Percentiles rank a stretch among this genome's conserved stretches.
Conservation (phyloP, 495 filamentous ascomycete genomes). For the Penicillium antarcticum region DNA sequence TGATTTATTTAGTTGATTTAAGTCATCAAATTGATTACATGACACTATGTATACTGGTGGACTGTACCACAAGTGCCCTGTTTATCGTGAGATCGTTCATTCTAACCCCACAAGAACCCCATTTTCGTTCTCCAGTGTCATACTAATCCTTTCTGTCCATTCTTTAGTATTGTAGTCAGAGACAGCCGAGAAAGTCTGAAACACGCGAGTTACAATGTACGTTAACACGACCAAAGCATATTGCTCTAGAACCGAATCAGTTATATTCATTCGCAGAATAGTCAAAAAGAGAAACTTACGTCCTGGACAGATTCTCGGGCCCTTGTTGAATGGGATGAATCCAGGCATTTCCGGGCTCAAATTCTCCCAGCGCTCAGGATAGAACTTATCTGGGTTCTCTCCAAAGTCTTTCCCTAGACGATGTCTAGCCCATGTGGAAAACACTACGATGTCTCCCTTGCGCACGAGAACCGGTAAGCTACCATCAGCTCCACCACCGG, state of each 20-base stretch:
- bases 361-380: conserved; percentile 17
- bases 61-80: no score
- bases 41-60: no score
- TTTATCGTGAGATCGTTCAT: background rate
- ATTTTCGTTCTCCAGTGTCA: conserved; percentile 20
- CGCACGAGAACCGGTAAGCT: conserved; percentile 2
- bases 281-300: conserved; percentile 8
- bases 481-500: background rate
- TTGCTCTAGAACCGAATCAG: background rate
- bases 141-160: conserved; percentile 16
- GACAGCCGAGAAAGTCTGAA: conserved; percentile 14
- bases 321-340: conserved; percentile 19
- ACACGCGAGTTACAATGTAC: conserved; percentile 15
- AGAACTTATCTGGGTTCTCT: conserved; percentile 9
- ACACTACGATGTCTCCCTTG: conserved; percentile 12
- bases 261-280: background rate
- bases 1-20: no score
- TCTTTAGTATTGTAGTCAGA: conserved; percentile 6
- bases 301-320: conserved; percentile 15
- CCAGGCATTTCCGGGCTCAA: conserved; percentile 9
- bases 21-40: no score
- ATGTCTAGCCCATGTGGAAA: conserved; percentile 16
- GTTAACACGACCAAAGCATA: conserved; percentile 13
- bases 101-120: conserved; percentile 9
- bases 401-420: conserved; percentile 11